Percentiles rank a stretch among this genome's conserved stretches.
Conservation (phyloP, 2,329 filamentous ascomycete species). For the Drechmeria coniospora region DNA sequence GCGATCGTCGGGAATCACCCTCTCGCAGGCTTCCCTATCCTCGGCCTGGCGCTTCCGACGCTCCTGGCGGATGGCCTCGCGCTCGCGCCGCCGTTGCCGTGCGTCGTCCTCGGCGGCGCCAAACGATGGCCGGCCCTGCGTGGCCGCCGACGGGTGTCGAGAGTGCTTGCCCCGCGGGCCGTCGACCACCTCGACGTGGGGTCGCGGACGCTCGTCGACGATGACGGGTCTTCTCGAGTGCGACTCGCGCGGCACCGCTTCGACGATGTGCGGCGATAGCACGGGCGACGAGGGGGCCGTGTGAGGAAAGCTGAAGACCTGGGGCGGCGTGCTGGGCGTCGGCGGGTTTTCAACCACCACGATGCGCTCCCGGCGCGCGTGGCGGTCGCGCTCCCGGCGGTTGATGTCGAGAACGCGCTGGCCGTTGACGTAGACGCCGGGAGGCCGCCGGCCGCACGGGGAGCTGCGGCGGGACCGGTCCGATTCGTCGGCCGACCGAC, state of each 20-base stretch:
- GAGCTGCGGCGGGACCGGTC: constrained; percentile 18
- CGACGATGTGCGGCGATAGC: constrained; percentile 11
- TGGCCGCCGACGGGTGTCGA: constrained; percentile 21
- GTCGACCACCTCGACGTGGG: constrained; percentile 22
- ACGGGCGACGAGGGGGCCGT: constrained; percentile 25
- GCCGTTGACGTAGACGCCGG: constrained; percentile 22
- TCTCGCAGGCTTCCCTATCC: constrained; percentile 4
- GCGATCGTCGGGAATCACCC: constrained; percentile 11
- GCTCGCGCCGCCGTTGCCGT: constrained; percentile 10
- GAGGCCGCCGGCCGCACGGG: constrained; percentile 15
- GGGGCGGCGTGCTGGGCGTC: constrained; percentile 31
- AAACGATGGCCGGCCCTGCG: constrained; percentile 15
- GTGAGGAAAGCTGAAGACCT: constrained; percentile 21
- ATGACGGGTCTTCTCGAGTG: constrained; percentile 18
- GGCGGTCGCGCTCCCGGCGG: constrained; percentile 12
- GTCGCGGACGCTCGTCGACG: constrained; percentile 20
- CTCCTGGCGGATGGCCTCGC: constrained; percentile 12
- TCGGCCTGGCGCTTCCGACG: constrained; percentile 6
- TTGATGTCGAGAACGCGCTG: constrained; percentile 19
- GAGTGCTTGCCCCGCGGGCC: constrained; percentile 15
- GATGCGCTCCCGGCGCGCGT: constrained; percentile 23
- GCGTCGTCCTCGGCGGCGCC: constrained; percentile 13
- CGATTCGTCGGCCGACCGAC: constrained; percentile 22
- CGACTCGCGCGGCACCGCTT: constrained; percentile 10
- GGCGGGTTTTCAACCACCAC: constrained; percentile 29